Base-by-base conservation (phyloP, 495 filamentous ascomycete species). In the Penicillium coffeae region DNA sequence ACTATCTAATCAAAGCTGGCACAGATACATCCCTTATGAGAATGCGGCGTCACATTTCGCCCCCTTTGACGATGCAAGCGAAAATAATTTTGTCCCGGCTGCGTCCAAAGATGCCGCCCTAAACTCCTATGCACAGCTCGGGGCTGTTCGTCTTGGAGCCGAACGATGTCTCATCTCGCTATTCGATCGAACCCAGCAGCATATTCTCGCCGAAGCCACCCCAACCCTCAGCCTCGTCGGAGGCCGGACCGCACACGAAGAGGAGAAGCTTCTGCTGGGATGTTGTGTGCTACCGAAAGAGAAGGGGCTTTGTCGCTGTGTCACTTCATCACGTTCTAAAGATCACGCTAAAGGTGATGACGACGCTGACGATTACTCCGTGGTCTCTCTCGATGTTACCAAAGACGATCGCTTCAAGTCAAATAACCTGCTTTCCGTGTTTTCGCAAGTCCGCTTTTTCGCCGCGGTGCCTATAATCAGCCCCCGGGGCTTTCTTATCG, bases 71-170 rank as follows among this genome's bases (percentile, higher is more conserved):
- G 32, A 50, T 35, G 48, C 40, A 8, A 50, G 58, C 37, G 13
- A 30, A 0, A 36, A 48, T 1, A 39, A 38, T 5, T 59, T 56
- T 16, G 40, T 13, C 3, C 52, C 60, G 8, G 52, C 49, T 12
- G 45, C 63, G 1, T 76, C 74, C 14, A 64, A 56, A 9, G 84
- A 88, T 51, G 66, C 76, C 4, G 76, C 75, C 39, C 67, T 88
- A 16, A 79, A 76, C 0, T 75, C 78, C 1, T 79, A 85, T 52
- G 78, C 83, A 21, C 82, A 87, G 56, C 59, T 87, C 18, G 80
- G 75, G 0, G 66, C 76, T 20, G 63, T 79, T 18, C 70, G 78
- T 6, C 57, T 85, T 34, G 68, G 77, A 25, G 67, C 65, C 27
- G 65, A 72, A 27, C 78, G 81, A 5, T 67, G 61, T 19, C 62